Evolutionary conservation across 331 rosid genomes (phyloP).

Genomic region (Arachis monticola): DNA sequence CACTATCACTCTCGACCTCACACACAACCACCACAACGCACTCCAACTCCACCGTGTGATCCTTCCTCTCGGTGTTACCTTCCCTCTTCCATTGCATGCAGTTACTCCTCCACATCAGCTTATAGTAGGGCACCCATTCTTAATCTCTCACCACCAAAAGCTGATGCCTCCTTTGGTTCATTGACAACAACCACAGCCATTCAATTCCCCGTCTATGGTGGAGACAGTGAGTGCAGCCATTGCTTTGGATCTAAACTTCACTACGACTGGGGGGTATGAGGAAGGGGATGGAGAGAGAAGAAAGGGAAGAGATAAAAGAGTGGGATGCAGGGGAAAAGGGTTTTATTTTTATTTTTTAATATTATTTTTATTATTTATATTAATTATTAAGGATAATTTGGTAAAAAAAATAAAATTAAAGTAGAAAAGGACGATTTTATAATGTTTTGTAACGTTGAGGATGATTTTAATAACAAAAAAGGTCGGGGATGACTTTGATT

Average conservation of each 20-base stretch:
- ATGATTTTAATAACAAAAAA: too few relatives aligned
- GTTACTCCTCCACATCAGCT: slow-evolving; percentile 22
- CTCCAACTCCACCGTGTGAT: slow-evolving; percentile 29
- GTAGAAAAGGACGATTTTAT: too few relatives aligned
- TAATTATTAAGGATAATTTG: too few relatives aligned
- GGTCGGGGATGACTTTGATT: too few relatives aligned
- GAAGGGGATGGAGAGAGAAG: too few relatives aligned
- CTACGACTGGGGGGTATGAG: slow-evolving; percentile 37
- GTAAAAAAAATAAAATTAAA: too few relatives aligned
- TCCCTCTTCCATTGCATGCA: slow-evolving; percentile 46
- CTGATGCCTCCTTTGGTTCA: slow-evolving; percentile 13
- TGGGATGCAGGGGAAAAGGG: too few relatives aligned
- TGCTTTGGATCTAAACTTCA: slow-evolving; percentile 60
- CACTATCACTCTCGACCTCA: slow-evolving; percentile 57
- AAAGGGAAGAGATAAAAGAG: too few relatives aligned
- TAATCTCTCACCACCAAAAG: slow-evolving; percentile 9
- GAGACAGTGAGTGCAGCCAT: slow-evolving; percentile 56
- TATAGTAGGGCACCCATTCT: slow-evolving; percentile 41
- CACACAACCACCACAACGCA: slow-evolving; percentile 39
- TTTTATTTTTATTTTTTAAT: too few relatives aligned
- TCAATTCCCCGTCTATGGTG: slow-evolving; percentile 1
- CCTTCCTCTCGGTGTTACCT: neutral
- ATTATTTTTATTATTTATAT: too few relatives aligned
- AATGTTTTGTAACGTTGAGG: too few relatives aligned
- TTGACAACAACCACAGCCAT: slow-evolving; percentile 33